Percentiles rank a stretch among this genome's conserved stretches.
Conservation (phyloP, 208 protist genomes). For the Herpetomonas tarakana region DNA sequence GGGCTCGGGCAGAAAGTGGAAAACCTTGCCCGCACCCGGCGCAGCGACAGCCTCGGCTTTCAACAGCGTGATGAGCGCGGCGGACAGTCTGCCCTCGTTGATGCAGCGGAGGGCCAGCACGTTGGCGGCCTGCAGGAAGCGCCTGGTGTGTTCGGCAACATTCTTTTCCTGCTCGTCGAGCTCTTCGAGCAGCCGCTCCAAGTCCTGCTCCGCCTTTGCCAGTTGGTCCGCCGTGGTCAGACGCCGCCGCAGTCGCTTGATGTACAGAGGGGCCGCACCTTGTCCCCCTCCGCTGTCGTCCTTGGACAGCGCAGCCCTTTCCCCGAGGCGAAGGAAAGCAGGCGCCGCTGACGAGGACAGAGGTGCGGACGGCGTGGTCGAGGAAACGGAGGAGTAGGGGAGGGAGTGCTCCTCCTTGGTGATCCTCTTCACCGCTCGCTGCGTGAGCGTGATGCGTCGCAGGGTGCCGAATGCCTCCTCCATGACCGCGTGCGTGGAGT, state of each 20-base stretch:
- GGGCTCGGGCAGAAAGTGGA: conserved; percentile 32
- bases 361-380: too few relatives aligned
- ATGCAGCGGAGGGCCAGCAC: conserved; percentile 48
- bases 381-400: too few relatives aligned
- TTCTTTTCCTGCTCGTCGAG: conserved; percentile 6
- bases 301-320: too few relatives aligned
- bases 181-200: background rate
- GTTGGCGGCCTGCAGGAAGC: conserved; percentile 28
- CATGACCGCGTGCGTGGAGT: background rate
- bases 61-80: conserved; percentile 49
- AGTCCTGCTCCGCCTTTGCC: background rate
- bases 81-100: conserved; percentile 54
- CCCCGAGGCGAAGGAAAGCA: too few relatives aligned
- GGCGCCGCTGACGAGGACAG: too few relatives aligned
- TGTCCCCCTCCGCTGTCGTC: too few relatives aligned
- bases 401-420: too few relatives aligned
- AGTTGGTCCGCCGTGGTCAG: background rate
- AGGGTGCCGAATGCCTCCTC: background rate
- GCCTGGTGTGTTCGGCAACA: conserved; percentile 5
- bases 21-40: conserved; percentile 35
- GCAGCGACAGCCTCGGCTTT: conserved; percentile 31
- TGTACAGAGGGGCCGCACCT: background rate
- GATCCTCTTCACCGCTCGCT: background rate
- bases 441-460: conserved; percentile 5
- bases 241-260: background rate